phyloP scores from a whole-genome alignment of 805 yeast genomes.

The Yamadazyma endophytica region DNA sequence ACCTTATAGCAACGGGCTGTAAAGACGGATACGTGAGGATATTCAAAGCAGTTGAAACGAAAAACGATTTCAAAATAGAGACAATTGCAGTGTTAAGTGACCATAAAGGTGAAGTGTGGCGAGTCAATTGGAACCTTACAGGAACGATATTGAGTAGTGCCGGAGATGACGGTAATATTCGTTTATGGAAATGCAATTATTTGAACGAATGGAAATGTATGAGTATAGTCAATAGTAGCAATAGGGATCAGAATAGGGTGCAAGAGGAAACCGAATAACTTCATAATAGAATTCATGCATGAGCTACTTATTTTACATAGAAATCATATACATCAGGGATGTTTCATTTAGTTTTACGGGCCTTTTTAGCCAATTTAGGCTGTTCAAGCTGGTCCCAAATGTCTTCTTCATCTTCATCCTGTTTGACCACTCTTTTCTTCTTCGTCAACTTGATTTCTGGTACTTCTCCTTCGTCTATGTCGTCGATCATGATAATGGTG shows the following conservation, averaged over 20 bases:
- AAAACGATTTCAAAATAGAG: conserved; percentile 43
- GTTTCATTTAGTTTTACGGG: no score
- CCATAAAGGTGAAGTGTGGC: conserved; percentile 90
- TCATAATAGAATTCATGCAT: no score
- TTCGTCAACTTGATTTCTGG: conserved; percentile 11
- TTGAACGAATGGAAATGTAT: conserved; percentile 86
- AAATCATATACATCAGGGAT: no score
- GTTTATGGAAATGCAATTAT: conserved; percentile 89
- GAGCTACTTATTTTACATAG: no score
- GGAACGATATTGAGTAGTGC: conserved; percentile 91
- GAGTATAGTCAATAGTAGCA: conserved; percentile 52
- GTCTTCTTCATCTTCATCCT: conserved; percentile 32
- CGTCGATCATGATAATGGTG: conserved; percentile 47
- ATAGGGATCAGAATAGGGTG: conserved; percentile 19
- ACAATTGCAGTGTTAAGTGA: conserved; percentile 65
- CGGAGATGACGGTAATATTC: conserved; percentile 90
- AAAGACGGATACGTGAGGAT: conserved; percentile 91
- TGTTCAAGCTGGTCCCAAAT: conserved; percentile 38
- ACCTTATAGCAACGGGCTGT: conserved; percentile 90
- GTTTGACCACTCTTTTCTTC: conserved; percentile 21
- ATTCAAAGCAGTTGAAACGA: conserved; percentile 60
- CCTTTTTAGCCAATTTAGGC: no score
- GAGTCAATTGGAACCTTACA: conserved; percentile 90
- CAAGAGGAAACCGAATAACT: no score
- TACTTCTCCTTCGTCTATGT: conserved; percentile 28